phyloP scores from a whole-genome alignment of 768 basidiomycete genomes.

The Rhodotorula diobovata region DNA sequence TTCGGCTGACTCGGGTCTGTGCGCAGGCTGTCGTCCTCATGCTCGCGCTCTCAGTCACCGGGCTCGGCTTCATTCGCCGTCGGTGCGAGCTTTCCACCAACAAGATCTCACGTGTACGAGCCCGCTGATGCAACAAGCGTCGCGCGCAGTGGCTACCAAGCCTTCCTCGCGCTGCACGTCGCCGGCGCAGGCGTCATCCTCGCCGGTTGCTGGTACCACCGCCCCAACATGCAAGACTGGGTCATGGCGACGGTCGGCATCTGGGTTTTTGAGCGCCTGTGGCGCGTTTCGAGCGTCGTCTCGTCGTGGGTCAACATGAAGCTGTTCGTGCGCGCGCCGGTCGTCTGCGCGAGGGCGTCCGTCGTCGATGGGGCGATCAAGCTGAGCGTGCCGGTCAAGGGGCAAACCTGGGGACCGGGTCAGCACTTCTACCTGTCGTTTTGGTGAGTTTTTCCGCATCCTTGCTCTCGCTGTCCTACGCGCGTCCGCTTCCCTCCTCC shows the following conservation, averaged over 20 bases:
- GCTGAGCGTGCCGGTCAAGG: constrained; percentile 20
- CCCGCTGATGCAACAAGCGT: too few species aligned
- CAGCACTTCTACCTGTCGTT: constrained; percentile 34
- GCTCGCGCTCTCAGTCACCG: constrained; percentile 13
- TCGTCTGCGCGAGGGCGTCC: constrained; percentile 16
- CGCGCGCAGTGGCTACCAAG: constrained; percentile 13
- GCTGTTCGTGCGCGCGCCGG: constrained; percentile 14
- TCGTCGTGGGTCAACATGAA: constrained; percentile 8
- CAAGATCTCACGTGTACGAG: too few species aligned
- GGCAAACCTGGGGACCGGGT: constrained; percentile 12
- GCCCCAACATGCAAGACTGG: constrained; percentile 19
- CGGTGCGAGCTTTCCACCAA: too few species aligned
- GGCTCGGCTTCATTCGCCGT: constrained; percentile 17
- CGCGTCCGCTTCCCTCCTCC: too few species aligned
- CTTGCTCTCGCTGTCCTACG: not conserved
- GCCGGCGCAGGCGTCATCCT: constrained; percentile 27
- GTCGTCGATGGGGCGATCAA: constrained; percentile 30
- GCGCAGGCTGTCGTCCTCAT: constrained; percentile 28
- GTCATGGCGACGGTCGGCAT: constrained; percentile 20
- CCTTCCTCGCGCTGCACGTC: constrained; percentile 34
- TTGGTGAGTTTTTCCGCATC: constrained; percentile 7
- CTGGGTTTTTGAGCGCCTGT: constrained; percentile 32
- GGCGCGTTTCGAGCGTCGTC: constrained; percentile 11
- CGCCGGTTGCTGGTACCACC: constrained; percentile 34
- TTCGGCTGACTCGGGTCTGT: too few species aligned